Percentiles rank a stretch among this genome's conserved stretches.
These are phyloP conservation scores for Clarkia xantiana DNA, from an alignment of 345 rosid species.

Conservation along the genomic window DNA sequence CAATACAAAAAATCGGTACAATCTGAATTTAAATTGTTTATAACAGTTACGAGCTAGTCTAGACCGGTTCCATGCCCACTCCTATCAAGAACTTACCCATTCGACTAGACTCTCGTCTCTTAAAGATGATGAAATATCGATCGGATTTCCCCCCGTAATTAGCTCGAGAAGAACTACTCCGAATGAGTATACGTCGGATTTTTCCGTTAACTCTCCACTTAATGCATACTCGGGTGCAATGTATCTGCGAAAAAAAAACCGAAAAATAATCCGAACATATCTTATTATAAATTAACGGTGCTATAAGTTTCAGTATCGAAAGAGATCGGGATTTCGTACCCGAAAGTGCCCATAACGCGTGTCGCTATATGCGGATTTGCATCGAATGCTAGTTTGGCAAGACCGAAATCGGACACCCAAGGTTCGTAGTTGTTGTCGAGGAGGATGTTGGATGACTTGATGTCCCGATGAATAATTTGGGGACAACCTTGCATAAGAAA, in stretches of 20 bases:
- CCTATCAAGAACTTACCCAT: conserved; percentile 79
- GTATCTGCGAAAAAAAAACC: conserved; percentile 33
- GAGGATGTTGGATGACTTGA: conserved; percentile 93
- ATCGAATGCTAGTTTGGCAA: conserved; percentile 87
- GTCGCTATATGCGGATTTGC: conserved; percentile 77
- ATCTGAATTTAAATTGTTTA: too few relatives aligned
- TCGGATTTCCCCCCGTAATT: conserved; percentile 84
- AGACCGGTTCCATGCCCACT: too few relatives aligned
- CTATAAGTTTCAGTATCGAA: neutral
- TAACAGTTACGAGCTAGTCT: too few relatives aligned
- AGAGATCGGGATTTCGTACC: conserved; percentile 26
- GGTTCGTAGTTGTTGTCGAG: conserved; percentile 78
- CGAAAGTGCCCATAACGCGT: conserved; percentile 95
- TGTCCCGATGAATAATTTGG: conserved; percentile 87
- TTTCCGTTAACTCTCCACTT: conserved; percentile 87
- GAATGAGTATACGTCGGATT: conserved; percentile 83
- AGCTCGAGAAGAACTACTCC: conserved; percentile 94
- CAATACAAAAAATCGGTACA: too few relatives aligned
- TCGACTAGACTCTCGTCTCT: conserved; percentile 95
- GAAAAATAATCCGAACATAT: neutral
- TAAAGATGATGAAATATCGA: conserved; percentile 63
- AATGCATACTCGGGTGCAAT: conserved; percentile 98
- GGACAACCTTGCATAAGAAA: conserved; percentile 49
- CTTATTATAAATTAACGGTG: neutral
- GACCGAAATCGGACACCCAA: conserved; percentile 96